These are phyloP conservation scores for Aspergillus sp. DNA, from an alignment of 2,329 filamentous ascomycete genomes.

Conservation along the genomic window DNA sequence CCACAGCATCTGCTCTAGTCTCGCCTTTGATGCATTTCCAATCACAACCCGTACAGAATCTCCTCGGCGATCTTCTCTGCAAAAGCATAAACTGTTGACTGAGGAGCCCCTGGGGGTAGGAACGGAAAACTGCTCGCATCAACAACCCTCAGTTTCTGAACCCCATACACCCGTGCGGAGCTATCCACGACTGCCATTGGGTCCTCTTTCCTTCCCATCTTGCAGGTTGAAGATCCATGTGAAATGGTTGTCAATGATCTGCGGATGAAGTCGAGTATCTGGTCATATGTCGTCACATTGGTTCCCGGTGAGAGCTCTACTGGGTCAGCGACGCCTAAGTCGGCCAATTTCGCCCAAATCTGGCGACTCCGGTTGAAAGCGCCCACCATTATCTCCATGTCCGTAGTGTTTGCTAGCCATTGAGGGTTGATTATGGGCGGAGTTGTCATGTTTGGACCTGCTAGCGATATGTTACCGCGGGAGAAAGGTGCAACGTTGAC, in stretches of 20 bases:
- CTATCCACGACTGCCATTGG: conserved; percentile 36
- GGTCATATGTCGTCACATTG: conserved; percentile 39
- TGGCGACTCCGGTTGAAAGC: conserved; percentile 46
- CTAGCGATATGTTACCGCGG: conserved; percentile 18
- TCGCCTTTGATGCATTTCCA: not conserved
- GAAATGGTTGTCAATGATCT: conserved; percentile 29
- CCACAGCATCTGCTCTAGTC: not conserved
- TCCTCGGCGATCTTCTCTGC: conserved; percentile 43
- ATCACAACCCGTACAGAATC: conserved; percentile 9
- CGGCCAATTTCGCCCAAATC: conserved; percentile 27
- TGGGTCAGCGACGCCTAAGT: conserved; percentile 30
- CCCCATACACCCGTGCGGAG: conserved; percentile 31
- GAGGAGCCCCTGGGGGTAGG: conserved; percentile 42
- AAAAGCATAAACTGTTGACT: conserved; percentile 40
- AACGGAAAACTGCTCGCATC: conserved; percentile 38
- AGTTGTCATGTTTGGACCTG: conserved; percentile 19
- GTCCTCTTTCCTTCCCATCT: conserved; percentile 39
- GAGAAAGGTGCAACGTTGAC: conserved; percentile 17
- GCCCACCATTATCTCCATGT: conserved; percentile 47
- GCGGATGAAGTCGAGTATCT: conserved; percentile 39
- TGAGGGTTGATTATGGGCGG: conserved; percentile 19
- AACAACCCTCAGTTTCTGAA: conserved; percentile 35
- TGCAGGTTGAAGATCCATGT: conserved; percentile 39
- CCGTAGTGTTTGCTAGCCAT: conserved; percentile 26
- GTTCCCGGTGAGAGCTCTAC: conserved; percentile 38